Percentiles rank a stretch among this genome's conserved stretches.
Evolutionary conservation across 2,329 filamentous ascomycete species (phyloP).

Genomic region (Scorias spongiosa): DNA sequence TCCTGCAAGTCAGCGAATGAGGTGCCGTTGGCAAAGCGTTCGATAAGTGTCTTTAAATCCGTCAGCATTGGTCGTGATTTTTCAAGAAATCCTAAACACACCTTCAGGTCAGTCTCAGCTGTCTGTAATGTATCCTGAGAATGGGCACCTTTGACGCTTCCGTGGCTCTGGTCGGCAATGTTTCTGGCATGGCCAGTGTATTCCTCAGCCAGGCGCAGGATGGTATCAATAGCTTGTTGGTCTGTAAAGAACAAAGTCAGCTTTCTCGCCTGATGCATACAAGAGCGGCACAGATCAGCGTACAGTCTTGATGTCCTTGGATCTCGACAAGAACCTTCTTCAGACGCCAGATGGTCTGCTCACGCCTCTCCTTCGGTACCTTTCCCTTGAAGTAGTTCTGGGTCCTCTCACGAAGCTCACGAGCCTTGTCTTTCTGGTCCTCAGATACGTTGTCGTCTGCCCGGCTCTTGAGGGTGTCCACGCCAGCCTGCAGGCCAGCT

Average conservation of each 20-base stretch:
- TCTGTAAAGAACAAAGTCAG: constrained; percentile 33
- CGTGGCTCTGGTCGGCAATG: constrained; percentile 47
- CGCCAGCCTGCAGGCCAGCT: constrained; percentile 33
- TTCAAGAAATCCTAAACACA: constrained; percentile 29
- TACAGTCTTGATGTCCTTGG: constrained; percentile 83
- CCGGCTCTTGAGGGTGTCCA: constrained; percentile 37
- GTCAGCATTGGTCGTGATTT: constrained; percentile 34
- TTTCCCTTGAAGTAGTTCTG: constrained; percentile 71
- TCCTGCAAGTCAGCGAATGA: constrained; percentile 76
- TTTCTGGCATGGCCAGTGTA: constrained; percentile 63
- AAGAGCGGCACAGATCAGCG: constrained; percentile 14
- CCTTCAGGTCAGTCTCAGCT: constrained; percentile 68
- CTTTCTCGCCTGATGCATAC: neutral
- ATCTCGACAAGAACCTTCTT: constrained; percentile 98
- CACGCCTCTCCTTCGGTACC: constrained; percentile 80
- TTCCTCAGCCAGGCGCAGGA: constrained; percentile 69
- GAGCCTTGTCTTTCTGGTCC: constrained; percentile 35
- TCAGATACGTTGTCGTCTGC: constrained; percentile 49
- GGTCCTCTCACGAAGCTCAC: constrained; percentile 34
- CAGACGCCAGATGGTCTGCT: constrained; percentile 79
- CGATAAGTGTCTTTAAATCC: constrained; percentile 57
- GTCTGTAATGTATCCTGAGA: constrained; percentile 45
- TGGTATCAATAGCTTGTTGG: constrained; percentile 74
- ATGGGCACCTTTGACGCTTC: constrained; percentile 59
- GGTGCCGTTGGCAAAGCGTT: constrained; percentile 91